Conservation (phyloP, 2,329 filamentous ascomycete genomes). For the Aspergillus phoenicis region DNA sequence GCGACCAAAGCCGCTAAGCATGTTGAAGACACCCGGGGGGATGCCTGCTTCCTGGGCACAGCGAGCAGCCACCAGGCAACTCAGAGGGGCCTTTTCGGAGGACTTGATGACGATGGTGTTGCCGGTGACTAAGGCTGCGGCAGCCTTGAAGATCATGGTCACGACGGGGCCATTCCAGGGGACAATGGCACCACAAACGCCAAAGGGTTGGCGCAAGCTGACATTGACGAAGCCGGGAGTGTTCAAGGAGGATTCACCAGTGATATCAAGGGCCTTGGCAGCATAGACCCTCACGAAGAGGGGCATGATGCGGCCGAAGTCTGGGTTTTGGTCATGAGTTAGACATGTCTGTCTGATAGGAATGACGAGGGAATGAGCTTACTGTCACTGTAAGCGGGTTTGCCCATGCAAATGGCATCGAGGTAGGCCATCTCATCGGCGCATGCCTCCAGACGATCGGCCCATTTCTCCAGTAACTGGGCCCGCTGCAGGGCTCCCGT, state of each 20-base stretch:
- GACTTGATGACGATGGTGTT: slow-evolving; percentile 14
- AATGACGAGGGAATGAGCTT: background rate
- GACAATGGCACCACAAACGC: slow-evolving; percentile 54
- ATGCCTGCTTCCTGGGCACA: slow-evolving; percentile 59
- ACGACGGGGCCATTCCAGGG: slow-evolving; percentile 56
- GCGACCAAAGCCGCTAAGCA: slow-evolving; percentile 68
- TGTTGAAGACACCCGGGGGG: slow-evolving; percentile 46
- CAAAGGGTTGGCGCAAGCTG: slow-evolving; percentile 33
- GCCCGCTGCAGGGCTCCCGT: slow-evolving; percentile 26
- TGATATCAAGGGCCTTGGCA: background rate
- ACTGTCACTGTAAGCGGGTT: background rate
- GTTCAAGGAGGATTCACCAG: slow-evolving; percentile 5
- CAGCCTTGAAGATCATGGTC: background rate
- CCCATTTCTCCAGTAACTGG: slow-evolving; percentile 19
- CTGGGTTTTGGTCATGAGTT: slow-evolving; percentile 55
- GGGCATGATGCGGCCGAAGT: slow-evolving; percentile 34
- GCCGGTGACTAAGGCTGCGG: slow-evolving; percentile 2
- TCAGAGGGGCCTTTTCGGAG: slow-evolving; percentile 10
- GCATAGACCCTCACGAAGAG: background rate
- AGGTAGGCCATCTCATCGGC: slow-evolving; percentile 45
- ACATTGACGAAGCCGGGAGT: slow-evolving; percentile 25
- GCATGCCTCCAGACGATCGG: slow-evolving; percentile 50
- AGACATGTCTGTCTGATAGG: background rate
- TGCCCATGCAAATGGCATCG: background rate
- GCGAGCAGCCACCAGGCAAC: background rate